Evolutionary conservation across 2,329 filamentous ascomycete species (phyloP).

Genomic region (Colletotrichum zoysiae): DNA sequence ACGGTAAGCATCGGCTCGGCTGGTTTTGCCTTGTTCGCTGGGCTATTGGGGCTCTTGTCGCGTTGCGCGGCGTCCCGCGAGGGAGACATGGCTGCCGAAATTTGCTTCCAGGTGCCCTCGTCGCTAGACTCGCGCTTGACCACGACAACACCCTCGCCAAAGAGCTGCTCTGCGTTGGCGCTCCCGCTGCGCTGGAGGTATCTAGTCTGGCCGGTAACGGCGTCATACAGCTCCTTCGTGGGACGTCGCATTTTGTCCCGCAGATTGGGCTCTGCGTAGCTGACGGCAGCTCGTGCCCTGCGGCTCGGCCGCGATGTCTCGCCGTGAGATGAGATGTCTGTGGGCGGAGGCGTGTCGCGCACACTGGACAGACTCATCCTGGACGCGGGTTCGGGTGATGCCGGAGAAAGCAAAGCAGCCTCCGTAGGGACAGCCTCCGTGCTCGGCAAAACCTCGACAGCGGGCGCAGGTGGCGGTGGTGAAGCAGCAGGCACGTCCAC

Average conservation of each 20-base stretch:
- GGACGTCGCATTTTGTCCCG: slow-evolving; percentile 87
- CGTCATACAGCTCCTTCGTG: slow-evolving; percentile 80
- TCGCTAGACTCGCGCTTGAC: slow-evolving; percentile 52
- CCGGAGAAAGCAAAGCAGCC: slow-evolving; percentile 58
- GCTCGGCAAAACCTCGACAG: slow-evolving; percentile 38
- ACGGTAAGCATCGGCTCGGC: slow-evolving; percentile 49
- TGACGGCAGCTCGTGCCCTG: slow-evolving; percentile 76
- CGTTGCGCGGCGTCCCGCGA: background rate
- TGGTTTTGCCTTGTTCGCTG: slow-evolving; percentile 55
- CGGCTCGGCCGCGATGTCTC: slow-evolving; percentile 75
- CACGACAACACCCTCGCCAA: slow-evolving; percentile 46
- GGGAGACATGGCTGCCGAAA: slow-evolving; percentile 42
- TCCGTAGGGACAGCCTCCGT: slow-evolving; percentile 54
- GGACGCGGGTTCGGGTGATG: slow-evolving; percentile 62
- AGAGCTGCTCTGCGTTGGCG: slow-evolving; percentile 57
- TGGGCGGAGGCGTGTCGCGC: slow-evolving; percentile 71
- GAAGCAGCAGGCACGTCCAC: slow-evolving; percentile 15
- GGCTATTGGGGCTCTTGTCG: slow-evolving; percentile 52
- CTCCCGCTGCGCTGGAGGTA: slow-evolving; percentile 47
- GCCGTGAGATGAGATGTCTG: slow-evolving; percentile 66
- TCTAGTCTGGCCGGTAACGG: slow-evolving; percentile 75
- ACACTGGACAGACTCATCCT: slow-evolving; percentile 53
- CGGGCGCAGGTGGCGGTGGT: slow-evolving; percentile 26
- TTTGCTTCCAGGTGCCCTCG: slow-evolving; percentile 50
- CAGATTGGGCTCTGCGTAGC: slow-evolving; percentile 86